Evolutionary conservation across 2,329 filamentous ascomycete genomes (phyloP).

Genomic region (Colletotrichum sp.): DNA sequence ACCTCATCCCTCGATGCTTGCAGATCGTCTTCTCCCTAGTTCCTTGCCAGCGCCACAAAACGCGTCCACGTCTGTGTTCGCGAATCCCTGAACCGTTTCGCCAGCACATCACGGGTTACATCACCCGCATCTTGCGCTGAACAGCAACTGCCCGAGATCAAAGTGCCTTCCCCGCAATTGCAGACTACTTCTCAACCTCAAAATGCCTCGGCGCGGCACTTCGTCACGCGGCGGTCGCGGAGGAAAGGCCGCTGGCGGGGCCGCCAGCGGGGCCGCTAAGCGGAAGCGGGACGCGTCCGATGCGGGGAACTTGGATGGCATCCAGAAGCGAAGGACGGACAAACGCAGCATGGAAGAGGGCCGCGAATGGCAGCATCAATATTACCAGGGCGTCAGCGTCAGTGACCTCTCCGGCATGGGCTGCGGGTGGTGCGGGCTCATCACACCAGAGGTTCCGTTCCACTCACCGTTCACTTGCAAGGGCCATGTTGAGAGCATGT

Average conservation of each 20-base stretch:
- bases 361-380: not conserved
- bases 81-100: not conserved
- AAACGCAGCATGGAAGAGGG: not conserved
- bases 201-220: not conserved
- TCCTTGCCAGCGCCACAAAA: not conserved
- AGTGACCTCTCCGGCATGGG: no score
- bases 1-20: not conserved
- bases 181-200: no score
- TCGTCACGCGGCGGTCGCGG: not conserved
- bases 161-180: no score
- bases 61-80: not conserved
- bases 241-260: not conserved
- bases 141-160: not conserved
- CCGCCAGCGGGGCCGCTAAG: not conserved
- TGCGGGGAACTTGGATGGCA: not conserved
- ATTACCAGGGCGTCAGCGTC: no score
- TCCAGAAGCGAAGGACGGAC: not conserved
- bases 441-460: not conserved
- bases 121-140: not conserved
- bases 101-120: rapidly evolving
- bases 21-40: not conserved
- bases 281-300: not conserved
- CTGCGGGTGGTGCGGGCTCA: not conserved
- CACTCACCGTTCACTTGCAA: not conserved
- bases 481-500: no score